phyloP scores from a whole-genome alignment of 495 filamentous ascomycete species.

The Lineolata rhizophorae region DNA sequence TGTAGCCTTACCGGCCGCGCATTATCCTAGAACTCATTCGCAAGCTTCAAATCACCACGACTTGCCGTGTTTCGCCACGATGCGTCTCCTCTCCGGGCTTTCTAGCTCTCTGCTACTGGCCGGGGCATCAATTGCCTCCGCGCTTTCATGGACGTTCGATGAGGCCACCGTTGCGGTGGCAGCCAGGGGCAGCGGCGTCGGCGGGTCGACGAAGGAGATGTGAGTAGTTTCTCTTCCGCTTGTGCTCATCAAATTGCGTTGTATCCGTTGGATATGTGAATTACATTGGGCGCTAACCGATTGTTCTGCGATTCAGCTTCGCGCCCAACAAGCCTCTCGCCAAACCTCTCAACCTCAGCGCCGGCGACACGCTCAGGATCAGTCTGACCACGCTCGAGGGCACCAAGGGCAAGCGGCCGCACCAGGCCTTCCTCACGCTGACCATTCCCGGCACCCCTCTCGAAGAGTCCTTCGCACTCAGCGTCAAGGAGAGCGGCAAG shows the following conservation, averaged over 20 bases:
- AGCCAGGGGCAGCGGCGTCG: conserved; percentile 43
- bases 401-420: conserved; percentile 56
- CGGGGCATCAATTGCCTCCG: too few species aligned
- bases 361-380: conserved; percentile 59
- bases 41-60: too few species aligned
- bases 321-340: conserved; percentile 37
- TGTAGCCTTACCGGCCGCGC: too few species aligned
- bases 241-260: too few species aligned
- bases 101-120: too few species aligned
- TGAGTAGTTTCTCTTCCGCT: conserved; percentile 17
- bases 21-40: too few species aligned
- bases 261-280: too few species aligned
- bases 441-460: conserved; percentile 51
- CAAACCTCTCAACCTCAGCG: conserved; percentile 39
- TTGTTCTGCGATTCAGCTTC: conserved; percentile 28
- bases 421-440: conserved; percentile 79
- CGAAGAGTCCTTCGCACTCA: conserved; percentile 76
- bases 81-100: too few species aligned
- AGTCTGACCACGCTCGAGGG: conserved; percentile 60
- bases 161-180: conserved; percentile 65
- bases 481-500: conserved; percentile 71
- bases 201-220: conserved; percentile 49
- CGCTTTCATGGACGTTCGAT: conserved; percentile 64
- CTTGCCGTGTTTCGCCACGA: too few species aligned
- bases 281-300: not conserved